Evolutionary conservation across 2,329 filamentous ascomycete genomes (phyloP).

Genomic region (Apiospora phragmitis): DNA sequence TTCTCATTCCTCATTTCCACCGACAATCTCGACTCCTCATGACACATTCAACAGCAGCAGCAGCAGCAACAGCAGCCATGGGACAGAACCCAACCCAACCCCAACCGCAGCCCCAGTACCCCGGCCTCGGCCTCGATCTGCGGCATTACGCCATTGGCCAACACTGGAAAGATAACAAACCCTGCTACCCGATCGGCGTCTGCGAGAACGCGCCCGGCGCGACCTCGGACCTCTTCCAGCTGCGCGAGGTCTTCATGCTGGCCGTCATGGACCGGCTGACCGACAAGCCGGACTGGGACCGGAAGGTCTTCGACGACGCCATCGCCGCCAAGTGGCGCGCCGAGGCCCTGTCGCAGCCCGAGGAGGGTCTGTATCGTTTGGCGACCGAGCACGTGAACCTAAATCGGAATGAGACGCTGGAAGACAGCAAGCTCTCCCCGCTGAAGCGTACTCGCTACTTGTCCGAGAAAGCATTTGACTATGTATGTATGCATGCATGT

Average conservation of each 20-base stretch:
- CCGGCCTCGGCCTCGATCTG: neutral
- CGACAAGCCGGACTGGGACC: slow-evolving; percentile 39
- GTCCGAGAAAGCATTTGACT: slow-evolving; percentile 23
- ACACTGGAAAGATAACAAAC: neutral
- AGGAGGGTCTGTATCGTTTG: slow-evolving; percentile 17
- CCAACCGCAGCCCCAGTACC: neutral
- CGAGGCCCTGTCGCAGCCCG: slow-evolving; percentile 29
- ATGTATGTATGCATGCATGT: slow-evolving; percentile 14
- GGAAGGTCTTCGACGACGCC: slow-evolving; percentile 33
- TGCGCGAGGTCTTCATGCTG: slow-evolving; percentile 38
- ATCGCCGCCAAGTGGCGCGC: slow-evolving; percentile 35
- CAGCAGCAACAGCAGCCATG: too few species aligned
- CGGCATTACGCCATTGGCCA: neutral
- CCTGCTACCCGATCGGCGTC: slow-evolving; percentile 11
- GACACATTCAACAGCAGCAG: too few species aligned
- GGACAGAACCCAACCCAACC: neutral
- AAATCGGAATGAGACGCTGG: neutral
- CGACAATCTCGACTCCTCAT: neutral
- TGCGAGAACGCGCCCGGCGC: neutral
- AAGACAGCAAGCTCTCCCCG: neutral
- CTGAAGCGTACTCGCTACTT: slow-evolving; percentile 18
- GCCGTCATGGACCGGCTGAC: slow-evolving; percentile 28
- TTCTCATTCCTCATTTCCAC: neutral
- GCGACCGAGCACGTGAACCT: neutral
- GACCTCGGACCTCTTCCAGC: slow-evolving; percentile 17